phyloP scores from a whole-genome alignment of 139 green algal genomes.

The Haematococcus sp. region DNA sequence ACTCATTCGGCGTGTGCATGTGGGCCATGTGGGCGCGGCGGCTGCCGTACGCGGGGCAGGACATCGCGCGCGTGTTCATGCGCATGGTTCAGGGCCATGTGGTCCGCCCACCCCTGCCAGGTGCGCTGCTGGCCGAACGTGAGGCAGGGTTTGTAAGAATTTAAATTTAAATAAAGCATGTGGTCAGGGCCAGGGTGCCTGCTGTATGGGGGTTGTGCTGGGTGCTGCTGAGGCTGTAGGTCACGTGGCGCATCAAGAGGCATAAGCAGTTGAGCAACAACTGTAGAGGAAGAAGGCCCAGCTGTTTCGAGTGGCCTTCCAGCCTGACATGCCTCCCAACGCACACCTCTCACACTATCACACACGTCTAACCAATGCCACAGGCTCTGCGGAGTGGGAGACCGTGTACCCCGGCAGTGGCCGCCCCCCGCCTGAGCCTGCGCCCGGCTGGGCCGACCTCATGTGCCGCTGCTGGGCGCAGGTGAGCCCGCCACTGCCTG shows the following conservation, averaged over 20 bases:
- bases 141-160: background rate
- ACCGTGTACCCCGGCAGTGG: background rate
- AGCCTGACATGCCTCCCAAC: background rate
- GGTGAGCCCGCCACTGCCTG: too few species aligned
- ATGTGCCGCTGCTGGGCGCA: constrained; percentile 58
- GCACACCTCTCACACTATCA: too few species aligned
- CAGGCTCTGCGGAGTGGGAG: constrained; percentile 1
- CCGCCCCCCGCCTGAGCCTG: background rate
- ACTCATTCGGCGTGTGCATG: constrained; percentile 60
- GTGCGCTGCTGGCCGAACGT: background rate
- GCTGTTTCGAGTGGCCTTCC: too few species aligned
- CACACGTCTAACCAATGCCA: background rate
- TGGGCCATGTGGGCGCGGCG: constrained; percentile 30
- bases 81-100: constrained; percentile 10
- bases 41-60: constrained; percentile 11
- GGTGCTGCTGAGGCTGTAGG: background rate
- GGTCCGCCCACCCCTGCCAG: constrained; percentile 27
- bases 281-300: too few species aligned
- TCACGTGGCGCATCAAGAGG: background rate
- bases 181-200: background rate
- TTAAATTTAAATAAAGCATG: background rate
- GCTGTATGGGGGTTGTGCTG: background rate
- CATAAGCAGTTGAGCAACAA: background rate
- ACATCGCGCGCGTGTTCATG: constrained; percentile 6
- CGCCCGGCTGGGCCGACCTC: constrained; percentile 20